A percentile compares a stretch with the other conserved stretches of the same genome.
Conservation (phyloP, 2,329 filamentous ascomycete genomes). For the Alternaria brassicae region DNA sequence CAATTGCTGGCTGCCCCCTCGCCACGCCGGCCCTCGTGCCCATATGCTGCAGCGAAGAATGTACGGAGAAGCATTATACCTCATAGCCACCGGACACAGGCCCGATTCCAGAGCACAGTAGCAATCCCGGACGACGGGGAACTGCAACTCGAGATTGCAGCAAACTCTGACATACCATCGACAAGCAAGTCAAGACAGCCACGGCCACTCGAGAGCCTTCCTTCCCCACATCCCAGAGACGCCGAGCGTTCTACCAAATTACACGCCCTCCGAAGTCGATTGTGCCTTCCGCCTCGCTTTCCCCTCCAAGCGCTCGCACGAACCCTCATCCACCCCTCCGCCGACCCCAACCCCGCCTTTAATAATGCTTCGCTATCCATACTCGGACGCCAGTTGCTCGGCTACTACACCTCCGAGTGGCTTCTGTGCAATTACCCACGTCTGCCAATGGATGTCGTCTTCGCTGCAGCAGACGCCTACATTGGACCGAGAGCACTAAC, state of each 20-base stretch:
- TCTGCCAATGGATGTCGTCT: conserved; percentile 85
- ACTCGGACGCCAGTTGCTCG: conserved; percentile 81
- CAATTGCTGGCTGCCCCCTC: conserved; percentile 61
- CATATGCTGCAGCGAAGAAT: conserved; percentile 32
- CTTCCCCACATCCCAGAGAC: conserved; percentile 73
- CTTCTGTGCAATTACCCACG: conserved; percentile 89
- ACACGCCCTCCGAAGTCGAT: conserved; percentile 86
- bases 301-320: conserved; percentile 86
- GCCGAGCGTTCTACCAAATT: conserved; percentile 84
- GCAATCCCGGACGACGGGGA: conserved; percentile 19
- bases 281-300: conserved; percentile 80
- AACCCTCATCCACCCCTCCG: conserved; percentile 83
- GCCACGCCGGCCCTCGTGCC: conserved; percentile 54
- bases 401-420: conserved; percentile 88
- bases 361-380: conserved; percentile 88
- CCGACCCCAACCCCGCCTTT: conserved; percentile 78
- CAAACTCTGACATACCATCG: conserved; percentile 9
- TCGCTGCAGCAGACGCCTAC: conserved; percentile 84
- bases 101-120: conserved; percentile 30
- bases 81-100: conserved; percentile 42
- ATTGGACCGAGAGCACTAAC: conserved; percentile 77
- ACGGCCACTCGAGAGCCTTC: conserved; percentile 56
- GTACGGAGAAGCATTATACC: conserved; percentile 35
- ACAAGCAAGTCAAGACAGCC: conserved; percentile 15
- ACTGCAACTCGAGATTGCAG: conserved; percentile 22